Conservation (phyloP, 1,139 yeast genomes). For the Kodamaea alishanica region DNA sequence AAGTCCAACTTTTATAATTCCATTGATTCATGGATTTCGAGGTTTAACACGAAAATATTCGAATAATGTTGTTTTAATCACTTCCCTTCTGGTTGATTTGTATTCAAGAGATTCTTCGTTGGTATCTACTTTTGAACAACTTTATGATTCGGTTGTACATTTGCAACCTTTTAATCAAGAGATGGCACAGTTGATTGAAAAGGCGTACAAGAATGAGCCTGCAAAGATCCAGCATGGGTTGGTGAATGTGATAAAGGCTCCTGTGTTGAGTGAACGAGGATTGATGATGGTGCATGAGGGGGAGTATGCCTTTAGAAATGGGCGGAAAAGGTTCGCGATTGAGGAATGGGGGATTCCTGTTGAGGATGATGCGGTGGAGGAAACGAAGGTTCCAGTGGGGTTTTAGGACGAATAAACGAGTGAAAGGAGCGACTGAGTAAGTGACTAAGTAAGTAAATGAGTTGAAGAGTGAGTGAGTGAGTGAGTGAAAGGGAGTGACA, state of each 20-base stretch:
- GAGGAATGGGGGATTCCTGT: slow-evolving; percentile 96
- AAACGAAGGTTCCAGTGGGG: slow-evolving; percentile 10
- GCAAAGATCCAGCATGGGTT: slow-evolving; percentile 83
- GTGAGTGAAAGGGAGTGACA: too few relatives aligned
- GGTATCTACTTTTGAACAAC: slow-evolving; percentile 51
- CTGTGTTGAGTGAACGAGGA: slow-evolving; percentile 72
- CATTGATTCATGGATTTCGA: slow-evolving; percentile 61
- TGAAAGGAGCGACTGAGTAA: too few relatives aligned
- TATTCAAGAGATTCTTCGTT: slow-evolving; percentile 55
- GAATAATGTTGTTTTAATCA: slow-evolving; percentile 44
- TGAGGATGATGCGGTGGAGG: slow-evolving; percentile 60
- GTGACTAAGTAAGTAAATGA: too few relatives aligned
- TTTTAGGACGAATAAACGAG: too few relatives aligned
- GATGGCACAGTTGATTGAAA: slow-evolving; percentile 61
- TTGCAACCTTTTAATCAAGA: slow-evolving; percentile 83
- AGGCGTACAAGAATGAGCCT: slow-evolving; percentile 66
- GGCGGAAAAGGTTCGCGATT: slow-evolving; percentile 76
- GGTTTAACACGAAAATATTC: slow-evolving; percentile 48
- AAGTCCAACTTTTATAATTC: slow-evolving; percentile 48
- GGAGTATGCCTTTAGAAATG: slow-evolving; percentile 84
- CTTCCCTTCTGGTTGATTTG: slow-evolving; percentile 63
- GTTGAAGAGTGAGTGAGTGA: too few relatives aligned
- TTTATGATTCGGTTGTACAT: slow-evolving; percentile 68
- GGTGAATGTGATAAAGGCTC: slow-evolving; percentile 69
- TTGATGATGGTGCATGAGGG: slow-evolving; percentile 71